phyloP scores from a whole-genome alignment of 2,329 filamentous ascomycete species.

The Diaporthe nobilis region DNA sequence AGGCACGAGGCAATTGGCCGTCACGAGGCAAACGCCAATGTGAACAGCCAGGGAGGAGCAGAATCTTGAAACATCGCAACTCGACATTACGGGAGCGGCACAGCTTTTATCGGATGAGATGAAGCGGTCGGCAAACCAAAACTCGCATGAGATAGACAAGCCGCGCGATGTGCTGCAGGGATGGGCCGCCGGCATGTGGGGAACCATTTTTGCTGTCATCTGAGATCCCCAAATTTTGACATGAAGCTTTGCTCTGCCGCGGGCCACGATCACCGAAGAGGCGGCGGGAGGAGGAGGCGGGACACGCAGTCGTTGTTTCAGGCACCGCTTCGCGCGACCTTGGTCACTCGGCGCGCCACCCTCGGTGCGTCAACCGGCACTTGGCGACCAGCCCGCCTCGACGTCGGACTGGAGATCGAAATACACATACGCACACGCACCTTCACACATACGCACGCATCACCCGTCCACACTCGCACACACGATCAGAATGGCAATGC shows the following conservation, averaged over 20 bases:
- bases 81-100: background rate
- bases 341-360: conserved; percentile 8
- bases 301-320: conserved; percentile 29
- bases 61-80: conserved; percentile 21
- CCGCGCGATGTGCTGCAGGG: conserved; percentile 11
- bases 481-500: background rate
- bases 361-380: conserved; percentile 17
- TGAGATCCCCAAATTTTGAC: conserved; percentile 13
- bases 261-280: background rate
- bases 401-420: background rate
- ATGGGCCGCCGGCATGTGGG: conserved; percentile 8
- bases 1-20: background rate
- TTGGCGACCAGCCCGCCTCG: conserved; percentile 11
- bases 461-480: background rate
- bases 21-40: conserved; percentile 19
- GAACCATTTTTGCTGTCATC: background rate
- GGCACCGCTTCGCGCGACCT: conserved; percentile 6
- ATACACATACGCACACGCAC: background rate
- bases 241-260: background rate
- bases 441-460: background rate
- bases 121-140: conserved; percentile 14
- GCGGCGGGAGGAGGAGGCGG: background rate
- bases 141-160: conserved; percentile 13
- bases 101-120: conserved; percentile 9
- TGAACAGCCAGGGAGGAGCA: conserved; percentile 4